Percentiles rank a stretch among this genome's conserved stretches.
Evolutionary conservation across 2,329 filamentous ascomycete genomes (phyloP).

Genomic region (Diaporthe sp.): DNA sequence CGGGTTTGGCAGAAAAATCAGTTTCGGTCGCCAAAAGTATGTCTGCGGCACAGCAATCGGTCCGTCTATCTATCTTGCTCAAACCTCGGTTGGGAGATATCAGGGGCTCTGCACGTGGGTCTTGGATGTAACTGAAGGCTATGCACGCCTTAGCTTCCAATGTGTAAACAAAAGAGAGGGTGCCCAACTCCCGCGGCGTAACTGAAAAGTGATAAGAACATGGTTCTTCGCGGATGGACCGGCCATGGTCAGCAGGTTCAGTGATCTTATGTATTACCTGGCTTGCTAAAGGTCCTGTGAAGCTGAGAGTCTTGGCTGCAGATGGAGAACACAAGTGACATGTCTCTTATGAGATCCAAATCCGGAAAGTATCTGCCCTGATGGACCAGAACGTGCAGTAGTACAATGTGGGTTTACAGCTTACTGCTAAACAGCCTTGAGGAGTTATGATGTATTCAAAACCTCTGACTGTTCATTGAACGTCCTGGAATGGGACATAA

Average conservation of each 20-base stretch:
- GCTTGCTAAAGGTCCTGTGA: not conserved
- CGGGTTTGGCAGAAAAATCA: not conserved
- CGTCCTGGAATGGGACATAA: no score
- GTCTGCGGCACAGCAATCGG: not conserved
- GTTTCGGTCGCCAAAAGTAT: no score
- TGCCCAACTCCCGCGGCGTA: not conserved
- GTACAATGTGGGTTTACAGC: no score
- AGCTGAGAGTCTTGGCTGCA: slow-evolving; percentile 3
- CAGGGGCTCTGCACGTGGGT: not conserved
- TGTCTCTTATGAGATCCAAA: no score
- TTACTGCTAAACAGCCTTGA: no score
- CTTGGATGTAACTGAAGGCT: not conserved
- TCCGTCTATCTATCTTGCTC: not conserved
- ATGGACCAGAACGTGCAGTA: no score
- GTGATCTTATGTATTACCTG: not conserved
- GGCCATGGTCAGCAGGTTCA: no score
- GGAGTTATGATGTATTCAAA: no score
- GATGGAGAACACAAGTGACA: no score
- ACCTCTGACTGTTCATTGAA: no score
- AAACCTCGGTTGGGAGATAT: not conserved
- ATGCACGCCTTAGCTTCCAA: not conserved
- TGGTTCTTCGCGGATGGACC: not conserved
- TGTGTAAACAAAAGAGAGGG: not conserved
- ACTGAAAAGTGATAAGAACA: not conserved
- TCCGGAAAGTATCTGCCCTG: no score